Conservation (phyloP, 2,329 filamentous ascomycete species). For the Emydomyces testavorans region DNA sequence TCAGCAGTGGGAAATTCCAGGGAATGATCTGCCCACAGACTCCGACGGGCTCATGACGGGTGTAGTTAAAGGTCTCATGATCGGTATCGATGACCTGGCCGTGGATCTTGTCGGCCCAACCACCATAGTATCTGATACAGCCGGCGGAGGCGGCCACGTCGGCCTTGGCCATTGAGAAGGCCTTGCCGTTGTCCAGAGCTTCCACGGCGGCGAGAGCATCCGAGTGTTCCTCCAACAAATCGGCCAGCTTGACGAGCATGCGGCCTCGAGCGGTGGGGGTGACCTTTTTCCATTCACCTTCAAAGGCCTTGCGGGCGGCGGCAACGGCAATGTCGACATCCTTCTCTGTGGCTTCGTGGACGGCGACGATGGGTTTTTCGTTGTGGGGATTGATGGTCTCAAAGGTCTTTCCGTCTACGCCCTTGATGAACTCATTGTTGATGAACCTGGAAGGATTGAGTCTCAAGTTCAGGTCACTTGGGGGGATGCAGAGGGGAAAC, state of each 20-base stretch:
- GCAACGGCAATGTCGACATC: conserved; percentile 62
- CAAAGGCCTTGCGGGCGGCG: conserved; percentile 76
- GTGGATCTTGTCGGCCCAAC: conserved; percentile 90
- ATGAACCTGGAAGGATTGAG: conserved; percentile 34
- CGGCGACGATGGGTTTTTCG: conserved; percentile 72
- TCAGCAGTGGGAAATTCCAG: conserved; percentile 80
- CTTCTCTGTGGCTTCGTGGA: conserved; percentile 79
- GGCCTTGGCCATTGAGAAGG: conserved; percentile 44
- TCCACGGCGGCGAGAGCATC: conserved; percentile 71
- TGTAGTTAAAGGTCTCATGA: conserved; percentile 74
- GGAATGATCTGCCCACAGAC: conserved; percentile 84
- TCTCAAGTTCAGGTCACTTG: neutral
- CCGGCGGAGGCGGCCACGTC: conserved; percentile 60
- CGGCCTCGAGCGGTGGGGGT: conserved; percentile 61
- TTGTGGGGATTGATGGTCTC: conserved; percentile 82
- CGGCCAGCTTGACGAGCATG: conserved; percentile 63
- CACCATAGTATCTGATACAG: conserved; percentile 75
- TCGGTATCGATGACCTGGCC: conserved; percentile 76
- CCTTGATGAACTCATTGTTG: conserved; percentile 79
- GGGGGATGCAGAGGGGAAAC: conserved; percentile 8
- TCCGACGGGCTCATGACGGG: conserved; percentile 63
- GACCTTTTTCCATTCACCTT: conserved; percentile 56
- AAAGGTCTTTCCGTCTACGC: conserved; percentile 77
- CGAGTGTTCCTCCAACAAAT: conserved; percentile 65
- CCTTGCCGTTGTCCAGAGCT: conserved; percentile 51